phyloP scores from a whole-genome alignment of 1,139 yeast species.

The Yamadazyma kanchanaburiensis region DNA sequence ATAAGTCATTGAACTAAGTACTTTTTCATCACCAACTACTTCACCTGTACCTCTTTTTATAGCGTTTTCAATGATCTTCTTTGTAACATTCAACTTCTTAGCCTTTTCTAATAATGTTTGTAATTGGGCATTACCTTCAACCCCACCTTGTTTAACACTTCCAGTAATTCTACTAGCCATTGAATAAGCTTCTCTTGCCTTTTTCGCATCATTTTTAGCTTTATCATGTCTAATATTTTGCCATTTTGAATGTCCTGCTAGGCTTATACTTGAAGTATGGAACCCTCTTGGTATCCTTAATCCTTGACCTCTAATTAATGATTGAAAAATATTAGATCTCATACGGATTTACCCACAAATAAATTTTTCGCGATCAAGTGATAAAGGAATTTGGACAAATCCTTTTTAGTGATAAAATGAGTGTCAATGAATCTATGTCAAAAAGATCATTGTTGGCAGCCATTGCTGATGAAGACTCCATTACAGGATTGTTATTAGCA shows the following conservation, averaged over 20 bases:
- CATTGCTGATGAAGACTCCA: constrained; percentile 96
- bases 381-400: too few species aligned
- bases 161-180: constrained; percentile 71
- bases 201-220: constrained; percentile 84
- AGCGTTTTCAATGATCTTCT: constrained; percentile 82
- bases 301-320: too few species aligned
- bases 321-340: too few species aligned
- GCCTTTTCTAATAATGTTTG: constrained; percentile 79
- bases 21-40: constrained; percentile 28
- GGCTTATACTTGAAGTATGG: constrained; percentile 10
- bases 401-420: too few species aligned
- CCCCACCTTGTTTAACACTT: constrained; percentile 58
- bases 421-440: constrained; percentile 44
- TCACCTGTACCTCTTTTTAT: constrained; percentile 78
- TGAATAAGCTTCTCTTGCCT: constrained; percentile 67
- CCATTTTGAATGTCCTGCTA: constrained; percentile 91
- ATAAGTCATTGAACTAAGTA: constrained; percentile 49
- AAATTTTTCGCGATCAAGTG: too few species aligned
- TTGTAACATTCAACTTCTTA: constrained; percentile 70
- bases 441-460: constrained; percentile 84
- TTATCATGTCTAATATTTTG: constrained; percentile 91
- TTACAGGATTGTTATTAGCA: constrained; percentile 92
- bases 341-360: too few species aligned
- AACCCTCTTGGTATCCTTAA: too few species aligned
- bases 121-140: constrained; percentile 67